Conservation (phyloP, 208 protist species). For the Wallacemonas sp. region DNA sequence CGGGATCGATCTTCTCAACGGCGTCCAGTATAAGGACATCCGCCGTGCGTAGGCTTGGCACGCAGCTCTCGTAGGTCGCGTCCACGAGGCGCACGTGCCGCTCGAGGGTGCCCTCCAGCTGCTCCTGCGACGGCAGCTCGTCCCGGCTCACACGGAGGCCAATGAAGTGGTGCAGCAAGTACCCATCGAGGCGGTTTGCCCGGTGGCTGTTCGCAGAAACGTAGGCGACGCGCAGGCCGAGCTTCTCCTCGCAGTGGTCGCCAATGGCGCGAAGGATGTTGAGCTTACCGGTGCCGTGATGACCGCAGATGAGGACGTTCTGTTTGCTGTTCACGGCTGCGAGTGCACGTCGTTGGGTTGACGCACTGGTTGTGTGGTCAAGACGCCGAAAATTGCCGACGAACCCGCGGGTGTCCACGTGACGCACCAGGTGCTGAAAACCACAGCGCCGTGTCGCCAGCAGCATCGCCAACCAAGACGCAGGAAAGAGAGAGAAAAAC, state of each 20-base stretch:
- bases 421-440: conserved; percentile 57
- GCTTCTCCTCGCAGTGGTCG: conserved; percentile 41
- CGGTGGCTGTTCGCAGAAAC: conserved; percentile 65
- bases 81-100: conserved; percentile 79
- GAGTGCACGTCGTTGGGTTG: conserved; percentile 36
- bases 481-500: conserved; percentile 13
- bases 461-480: too few species aligned
- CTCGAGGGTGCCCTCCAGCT: conserved; percentile 81
- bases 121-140: conserved; percentile 84
- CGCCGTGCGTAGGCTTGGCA: conserved; percentile 60
- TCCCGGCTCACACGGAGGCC: conserved; percentile 70
- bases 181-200: conserved; percentile 63
- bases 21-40: conserved; percentile 84
- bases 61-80: conserved; percentile 55
- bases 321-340: conserved; percentile 25
- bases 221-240: conserved; percentile 55
- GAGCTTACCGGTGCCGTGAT: conserved; percentile 78
- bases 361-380: conserved; percentile 28
- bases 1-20: conserved; percentile 57
- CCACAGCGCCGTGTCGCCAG: conserved; percentile 8
- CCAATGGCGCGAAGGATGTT: conserved; percentile 77
- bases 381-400: conserved; percentile 57
- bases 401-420: conserved; percentile 78
- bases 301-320: conserved; percentile 81
- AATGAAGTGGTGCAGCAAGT: conserved; percentile 76